Percentiles rank a stretch among this genome's conserved stretches.
Conservation (phyloP, 2,329 filamentous ascomycete species). For the Helminthosporium solani region DNA sequence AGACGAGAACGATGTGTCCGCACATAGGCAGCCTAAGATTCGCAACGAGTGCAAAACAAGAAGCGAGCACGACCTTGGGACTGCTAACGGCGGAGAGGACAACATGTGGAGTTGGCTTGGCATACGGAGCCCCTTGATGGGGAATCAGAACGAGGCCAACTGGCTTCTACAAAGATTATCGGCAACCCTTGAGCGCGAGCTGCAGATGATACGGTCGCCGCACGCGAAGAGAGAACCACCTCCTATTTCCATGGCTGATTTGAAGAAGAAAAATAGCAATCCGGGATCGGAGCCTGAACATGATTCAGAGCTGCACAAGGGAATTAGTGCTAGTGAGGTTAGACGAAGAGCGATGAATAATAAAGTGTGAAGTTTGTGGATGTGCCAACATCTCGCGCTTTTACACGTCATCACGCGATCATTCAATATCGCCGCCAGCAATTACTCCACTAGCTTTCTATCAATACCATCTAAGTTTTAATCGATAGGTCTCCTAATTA, state of each 20-base stretch:
- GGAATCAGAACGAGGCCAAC: constrained; percentile 66
- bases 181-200: constrained; percentile 52
- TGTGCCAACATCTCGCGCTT: too few relatives aligned
- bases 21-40: constrained; percentile 36
- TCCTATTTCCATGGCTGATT: constrained; percentile 37
- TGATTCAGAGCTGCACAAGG: constrained; percentile 11
- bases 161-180: constrained; percentile 71
- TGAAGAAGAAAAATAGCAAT: constrained; percentile 10
- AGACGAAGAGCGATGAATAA: constrained; percentile 6
- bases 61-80: constrained; percentile 32
- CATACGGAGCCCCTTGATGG: constrained; percentile 67
- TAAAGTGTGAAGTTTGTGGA: constrained; percentile 2
- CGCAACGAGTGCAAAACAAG: constrained; percentile 20
- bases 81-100: constrained; percentile 31
- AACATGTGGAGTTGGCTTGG: constrained; percentile 72
- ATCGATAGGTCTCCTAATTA: not conserved
- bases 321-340: constrained; percentile 12
- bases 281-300: constrained; percentile 5
- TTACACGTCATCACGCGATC: not conserved
- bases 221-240: constrained; percentile 21
- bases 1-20: constrained; percentile 42
- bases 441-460: not conserved
- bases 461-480: not conserved
- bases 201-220: constrained; percentile 31
- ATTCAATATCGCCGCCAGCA: not conserved